Evolutionary conservation across 192 early-diverging fungal genomes (phyloP), one percentile per base, ranked within the genome.

Genomic region (Funneliformis geosporum): DNA sequence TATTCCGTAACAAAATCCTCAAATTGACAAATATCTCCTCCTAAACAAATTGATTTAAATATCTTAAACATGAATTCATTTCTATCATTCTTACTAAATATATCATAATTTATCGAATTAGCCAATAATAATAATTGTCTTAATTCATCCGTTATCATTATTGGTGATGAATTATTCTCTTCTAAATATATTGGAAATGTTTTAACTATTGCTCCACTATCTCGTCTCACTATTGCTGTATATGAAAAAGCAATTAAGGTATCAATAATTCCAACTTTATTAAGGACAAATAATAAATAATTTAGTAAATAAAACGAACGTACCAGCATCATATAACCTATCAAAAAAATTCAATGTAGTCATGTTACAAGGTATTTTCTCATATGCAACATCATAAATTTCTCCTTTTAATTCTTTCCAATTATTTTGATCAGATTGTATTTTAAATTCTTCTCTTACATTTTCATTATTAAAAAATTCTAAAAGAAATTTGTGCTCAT

Each of bases 21-120:
- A 66, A 66, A 66, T 66, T 66, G 64, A 18, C 64, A 66, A 38
- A 66, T 10, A 28, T 66, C 64, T 2, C 64, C 64, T 33, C 64
- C 64, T 33, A 66, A 33, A 28, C 64, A 66, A 66, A 66, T 27
- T 33, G 27, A 33, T 33, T 38, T 27, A 66, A 66, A 33, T 33
- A 33, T 16, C 6, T 11, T 27, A 66, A 66, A 66, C 16, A 66
- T 66, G 33, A 66, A 66, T 28, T 66, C 64, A 66, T 66, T 66
- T 33, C 64, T 11, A 27, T 66, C 64, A 23, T 66, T 27, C 16
- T 10, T 28, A 38, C 33, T 66, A 5, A 66, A 66, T 66, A 38
- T 33, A 27, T 27, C 5, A 66, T 66, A 66, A 66, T 66, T 10
- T 66, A 27, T 14, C 7, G 64, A 66, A 33, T 66, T 5, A 1